Base-by-base conservation (phyloP, 225 moss, liverwort and hornwort species). In the Physcomitrellopsis africana region DNA sequence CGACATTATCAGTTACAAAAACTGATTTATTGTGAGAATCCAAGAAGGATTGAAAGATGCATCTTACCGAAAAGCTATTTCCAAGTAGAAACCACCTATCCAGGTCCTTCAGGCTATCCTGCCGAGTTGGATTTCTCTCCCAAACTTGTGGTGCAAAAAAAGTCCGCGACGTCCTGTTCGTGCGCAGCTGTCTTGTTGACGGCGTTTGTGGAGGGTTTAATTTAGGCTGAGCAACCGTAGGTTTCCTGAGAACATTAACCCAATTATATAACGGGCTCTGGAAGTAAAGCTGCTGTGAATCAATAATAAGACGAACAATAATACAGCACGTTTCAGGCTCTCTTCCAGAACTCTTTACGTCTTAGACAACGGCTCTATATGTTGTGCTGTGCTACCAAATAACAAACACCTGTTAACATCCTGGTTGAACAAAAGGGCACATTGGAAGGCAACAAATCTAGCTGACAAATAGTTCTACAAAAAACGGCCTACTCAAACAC, bases 21-120 rank as follows among this genome's bases (percentile, higher is more conserved):
- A 16, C 14, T 48, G 46, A 46, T 45, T 19, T 22, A n/a, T 53
- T 11, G 6, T 17, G 16, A 61, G 3, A 55, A 20, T 43, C 27
- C 55, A 11, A 24, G 41, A 60, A 49, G n/a, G n/a, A 47, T 65
- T 43, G 22, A 27, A 51, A 51, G 23, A 58, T 7, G 47, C 55
- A 9, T 18, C 64, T 18, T 57, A 82, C 82, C 61, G 77, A 77
- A 63, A 82, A 82, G 48, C 77, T 73, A 32, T 82, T 82, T 67
- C 77, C 74, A 15, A 85, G 71, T 23, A 87, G 51, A 69, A 70
- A 63, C 69, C 74, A 80, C 58, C 79, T 81, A 17, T 78, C 74
- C 13, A 68, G 26, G 19, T 83, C 76, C 57, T 51, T 82, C 42
- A 82, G 22, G 46, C 14, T 8, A 5, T 51, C 74, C 20, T 78